Evolutionary conservation across 2,329 filamentous ascomycete species (phyloP).

Genomic region (Pseudogymnoascus sp.): DNA sequence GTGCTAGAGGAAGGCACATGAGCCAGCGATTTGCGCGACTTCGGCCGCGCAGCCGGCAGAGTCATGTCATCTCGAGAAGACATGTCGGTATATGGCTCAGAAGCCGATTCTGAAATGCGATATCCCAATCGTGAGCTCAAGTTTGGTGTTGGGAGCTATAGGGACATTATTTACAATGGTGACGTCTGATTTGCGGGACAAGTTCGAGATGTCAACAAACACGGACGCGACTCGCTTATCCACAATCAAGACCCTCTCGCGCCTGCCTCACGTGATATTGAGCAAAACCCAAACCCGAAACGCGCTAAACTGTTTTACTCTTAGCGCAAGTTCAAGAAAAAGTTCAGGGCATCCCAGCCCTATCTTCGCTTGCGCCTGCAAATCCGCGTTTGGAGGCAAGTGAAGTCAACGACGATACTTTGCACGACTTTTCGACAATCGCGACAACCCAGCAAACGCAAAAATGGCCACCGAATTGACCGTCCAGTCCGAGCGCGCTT

Average conservation of each 20-base stretch:
- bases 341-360: constrained; percentile 9
- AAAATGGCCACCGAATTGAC: constrained; percentile 95
- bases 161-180: constrained; percentile 2
- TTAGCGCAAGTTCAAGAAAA: neutral
- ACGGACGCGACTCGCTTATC: constrained; percentile 10
- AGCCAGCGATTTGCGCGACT: constrained; percentile 66
- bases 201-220: constrained; percentile 9
- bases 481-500: constrained; percentile 99
- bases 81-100: constrained; percentile 26
- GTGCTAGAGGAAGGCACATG: constrained; percentile 41
- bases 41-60: constrained; percentile 46
- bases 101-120: neutral
- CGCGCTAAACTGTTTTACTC: neutral
- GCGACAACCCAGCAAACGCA: constrained; percentile 25
- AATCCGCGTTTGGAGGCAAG: constrained; percentile 7
- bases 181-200: constrained; percentile 9
- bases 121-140: constrained; percentile 3
- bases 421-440: constrained; percentile 23
- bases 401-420: constrained; percentile 17
- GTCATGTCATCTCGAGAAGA: constrained; percentile 39
- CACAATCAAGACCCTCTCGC: constrained; percentile 5
- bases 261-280: neutral
- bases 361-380: neutral
- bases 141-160: constrained; percentile 7
- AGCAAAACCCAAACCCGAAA: neutral